Evolutionary conservation across 2,329 filamentous ascomycete species (phyloP).

Genomic region (Fusarium sp.): DNA sequence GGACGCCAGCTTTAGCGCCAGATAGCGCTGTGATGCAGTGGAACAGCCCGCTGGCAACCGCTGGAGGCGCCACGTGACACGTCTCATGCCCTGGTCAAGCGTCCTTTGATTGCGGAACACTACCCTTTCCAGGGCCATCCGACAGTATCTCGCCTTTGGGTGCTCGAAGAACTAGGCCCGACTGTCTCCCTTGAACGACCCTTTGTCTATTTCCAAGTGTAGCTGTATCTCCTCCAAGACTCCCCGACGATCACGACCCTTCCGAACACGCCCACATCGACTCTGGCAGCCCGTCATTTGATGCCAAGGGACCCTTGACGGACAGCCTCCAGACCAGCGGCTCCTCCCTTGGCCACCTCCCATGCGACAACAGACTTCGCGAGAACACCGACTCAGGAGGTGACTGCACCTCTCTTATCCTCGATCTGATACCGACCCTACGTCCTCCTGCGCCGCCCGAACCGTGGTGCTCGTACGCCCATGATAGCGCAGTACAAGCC

Average conservation of each 20-base stretch:
- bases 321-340: conserved; percentile 38
- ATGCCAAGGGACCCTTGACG: conserved; percentile 39
- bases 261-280: conserved; percentile 11
- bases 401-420: conserved; percentile 43
- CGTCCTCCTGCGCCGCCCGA: conserved; percentile 35
- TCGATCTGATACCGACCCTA: conserved; percentile 31
- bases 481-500: conserved; percentile 43
- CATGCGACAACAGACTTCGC: conserved; percentile 49
- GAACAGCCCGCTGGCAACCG: conserved; percentile 36
- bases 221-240: conserved; percentile 11
- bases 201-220: conserved; percentile 31
- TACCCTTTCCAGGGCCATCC: conserved; percentile 34
- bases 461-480: conserved; percentile 40
- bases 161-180: conserved; percentile 34
- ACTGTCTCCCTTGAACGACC: conserved; percentile 34
- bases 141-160: conserved; percentile 41
- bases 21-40: conserved; percentile 39
- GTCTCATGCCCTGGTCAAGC: conserved; percentile 40
- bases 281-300: conserved; percentile 20
- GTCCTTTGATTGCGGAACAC: conserved; percentile 41
- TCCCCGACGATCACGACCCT: conserved; percentile 14
- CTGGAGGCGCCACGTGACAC: conserved; percentile 41
- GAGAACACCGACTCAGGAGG: conserved; percentile 47
- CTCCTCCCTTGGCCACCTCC: conserved; percentile 39
- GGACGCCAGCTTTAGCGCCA: conserved; percentile 40